A percentile compares a stretch with the other conserved stretches of the same genome.
Conservation (phyloP, 2,329 filamentous ascomycete genomes). For the Cordyceps pruinosa region DNA sequence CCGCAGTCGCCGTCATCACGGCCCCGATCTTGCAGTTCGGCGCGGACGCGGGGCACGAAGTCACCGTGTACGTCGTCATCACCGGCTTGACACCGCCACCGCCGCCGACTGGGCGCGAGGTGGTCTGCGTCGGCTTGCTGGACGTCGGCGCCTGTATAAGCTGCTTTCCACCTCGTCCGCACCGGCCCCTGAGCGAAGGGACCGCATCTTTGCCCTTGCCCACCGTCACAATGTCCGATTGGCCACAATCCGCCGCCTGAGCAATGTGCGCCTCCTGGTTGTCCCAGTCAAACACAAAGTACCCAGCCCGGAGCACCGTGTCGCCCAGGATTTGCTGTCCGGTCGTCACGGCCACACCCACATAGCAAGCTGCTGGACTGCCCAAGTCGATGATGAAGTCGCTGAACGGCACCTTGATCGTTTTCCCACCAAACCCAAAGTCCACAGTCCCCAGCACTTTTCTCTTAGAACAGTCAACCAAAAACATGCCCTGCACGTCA, state of each 20-base stretch:
- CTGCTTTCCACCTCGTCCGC: too few relatives aligned
- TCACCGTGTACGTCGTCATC: constrained; percentile 24
- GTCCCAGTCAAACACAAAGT: constrained; percentile 42
- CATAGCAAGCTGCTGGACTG: constrained; percentile 31
- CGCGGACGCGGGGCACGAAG: constrained; percentile 20
- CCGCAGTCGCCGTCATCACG: constrained; percentile 20
- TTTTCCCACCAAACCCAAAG: constrained; percentile 39
- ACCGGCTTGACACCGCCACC: constrained; percentile 10
- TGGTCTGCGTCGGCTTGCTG: background rate
- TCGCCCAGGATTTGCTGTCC: constrained; percentile 39
- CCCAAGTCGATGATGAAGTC: constrained; percentile 44
- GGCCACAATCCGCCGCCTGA: constrained; percentile 34
- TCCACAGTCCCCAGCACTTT: constrained; percentile 34
- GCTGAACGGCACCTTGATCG: constrained; percentile 35
- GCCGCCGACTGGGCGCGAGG: background rate
- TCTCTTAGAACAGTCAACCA: constrained; percentile 35
- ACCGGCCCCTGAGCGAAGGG: constrained; percentile 29
- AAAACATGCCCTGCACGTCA: constrained; percentile 37
- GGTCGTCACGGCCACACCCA: constrained; percentile 34
- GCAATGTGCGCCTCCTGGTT: constrained; percentile 35
- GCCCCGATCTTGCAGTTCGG: constrained; percentile 20
- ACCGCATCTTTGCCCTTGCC: constrained; percentile 27
- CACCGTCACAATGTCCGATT: constrained; percentile 31
- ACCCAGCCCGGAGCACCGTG: constrained; percentile 36
- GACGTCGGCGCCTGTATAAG: too few relatives aligned